These are phyloP conservation scores for Ogataea saltuana DNA, from an alignment of 805 yeast species.

Conservation along the genomic window DNA sequence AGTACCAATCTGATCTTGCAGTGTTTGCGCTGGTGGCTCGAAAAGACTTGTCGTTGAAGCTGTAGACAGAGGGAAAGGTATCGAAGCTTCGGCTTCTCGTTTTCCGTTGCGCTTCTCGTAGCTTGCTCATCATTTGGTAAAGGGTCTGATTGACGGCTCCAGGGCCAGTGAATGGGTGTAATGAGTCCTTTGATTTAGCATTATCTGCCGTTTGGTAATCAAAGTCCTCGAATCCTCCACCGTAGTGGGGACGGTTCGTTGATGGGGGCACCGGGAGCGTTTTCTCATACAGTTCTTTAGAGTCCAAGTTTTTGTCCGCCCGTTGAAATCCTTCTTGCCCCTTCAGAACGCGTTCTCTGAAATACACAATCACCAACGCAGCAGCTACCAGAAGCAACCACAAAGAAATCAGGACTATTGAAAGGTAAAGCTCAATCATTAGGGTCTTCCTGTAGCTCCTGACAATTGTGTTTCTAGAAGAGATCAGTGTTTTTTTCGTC, in stretches of 20 bases:
- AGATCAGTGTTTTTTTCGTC: slow-evolving; percentile 28
- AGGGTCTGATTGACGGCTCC: slow-evolving; percentile 24
- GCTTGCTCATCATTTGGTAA: slow-evolving; percentile 13
- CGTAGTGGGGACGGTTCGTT: too few relatives aligned
- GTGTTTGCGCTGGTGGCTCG: too few relatives aligned
- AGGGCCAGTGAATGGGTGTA: slow-evolving; percentile 20
- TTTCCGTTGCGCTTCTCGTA: slow-evolving; percentile 9
- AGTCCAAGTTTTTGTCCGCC: not conserved
- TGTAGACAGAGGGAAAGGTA: slow-evolving; percentile 1
- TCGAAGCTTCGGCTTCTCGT: not conserved
- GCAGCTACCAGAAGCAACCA: slow-evolving; percentile 48
- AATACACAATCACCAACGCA: slow-evolving; percentile 18
- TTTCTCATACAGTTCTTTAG: not conserved
- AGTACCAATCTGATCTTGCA: too few relatives aligned
- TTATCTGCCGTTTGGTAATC: not conserved
- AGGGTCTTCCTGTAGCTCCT: slow-evolving; percentile 38
- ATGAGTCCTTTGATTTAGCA: not conserved
- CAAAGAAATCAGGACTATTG: slow-evolving; percentile 43
- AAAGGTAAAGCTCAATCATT: slow-evolving; percentile 47
- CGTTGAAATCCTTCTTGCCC: not conserved
- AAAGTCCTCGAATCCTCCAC: slow-evolving; percentile 3
- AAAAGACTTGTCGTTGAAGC: too few relatives aligned
- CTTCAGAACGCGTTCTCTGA: slow-evolving; percentile 11
- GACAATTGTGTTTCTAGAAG: slow-evolving; percentile 33
- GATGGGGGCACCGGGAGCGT: too few relatives aligned